Conservation (phyloP, 345 rosid species). For the Salix dunnii region DNA sequence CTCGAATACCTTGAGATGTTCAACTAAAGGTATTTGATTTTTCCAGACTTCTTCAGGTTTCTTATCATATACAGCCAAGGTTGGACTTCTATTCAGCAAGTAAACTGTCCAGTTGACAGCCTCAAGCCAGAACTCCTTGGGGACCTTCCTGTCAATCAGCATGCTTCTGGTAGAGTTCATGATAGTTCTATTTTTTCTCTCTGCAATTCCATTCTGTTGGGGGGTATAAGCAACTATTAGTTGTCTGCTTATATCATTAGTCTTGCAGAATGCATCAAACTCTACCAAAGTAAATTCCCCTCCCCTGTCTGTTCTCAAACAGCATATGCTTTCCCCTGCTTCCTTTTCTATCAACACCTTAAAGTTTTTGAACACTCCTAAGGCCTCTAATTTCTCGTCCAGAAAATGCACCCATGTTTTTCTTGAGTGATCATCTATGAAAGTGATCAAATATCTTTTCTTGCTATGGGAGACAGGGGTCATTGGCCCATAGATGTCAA, state of each 20-base stretch:
- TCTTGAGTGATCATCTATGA: neutral
- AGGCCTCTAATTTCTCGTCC: neutral
- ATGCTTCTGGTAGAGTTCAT: neutral
- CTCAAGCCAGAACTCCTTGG: neutral
- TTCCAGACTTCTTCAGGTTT: neutral
- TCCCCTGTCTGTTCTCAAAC: neutral
- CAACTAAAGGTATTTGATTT: neutral
- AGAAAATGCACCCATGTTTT: too few species aligned
- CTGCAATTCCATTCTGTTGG: neutral
- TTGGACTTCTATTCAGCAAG: neutral
- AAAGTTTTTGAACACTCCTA: too few species aligned
- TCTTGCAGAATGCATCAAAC: neutral
- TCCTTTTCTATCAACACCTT: too few species aligned
- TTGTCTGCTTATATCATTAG: neutral
- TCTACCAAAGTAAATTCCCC: neutral
- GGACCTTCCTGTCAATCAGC: neutral
- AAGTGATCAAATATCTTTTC: neutral
- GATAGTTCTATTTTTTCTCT: neutral
- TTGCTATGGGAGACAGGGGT: neutral
- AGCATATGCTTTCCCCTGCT: too few species aligned
- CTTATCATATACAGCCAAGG: neutral
- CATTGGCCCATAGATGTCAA: conserved; percentile 1
- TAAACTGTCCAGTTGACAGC: neutral
- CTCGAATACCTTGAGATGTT: neutral
- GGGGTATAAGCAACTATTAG: neutral